Base-by-base conservation (phyloP, 345 rosid species). In the Rhodamnia argentea region DNA sequence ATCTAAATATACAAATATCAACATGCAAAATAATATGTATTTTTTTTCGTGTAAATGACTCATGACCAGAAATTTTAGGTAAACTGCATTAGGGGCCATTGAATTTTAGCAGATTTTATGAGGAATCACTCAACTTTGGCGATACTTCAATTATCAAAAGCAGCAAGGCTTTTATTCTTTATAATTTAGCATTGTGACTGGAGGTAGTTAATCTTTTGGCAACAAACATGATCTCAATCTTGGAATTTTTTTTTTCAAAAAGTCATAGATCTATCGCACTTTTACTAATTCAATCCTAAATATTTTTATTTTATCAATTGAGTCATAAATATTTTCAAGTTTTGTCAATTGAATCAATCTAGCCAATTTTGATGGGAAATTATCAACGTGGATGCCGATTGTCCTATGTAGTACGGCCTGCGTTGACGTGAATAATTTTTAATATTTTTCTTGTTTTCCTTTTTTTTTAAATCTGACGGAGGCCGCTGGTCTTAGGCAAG, bases 351-450 rank as follows among this genome's bases (percentile, higher is more conserved):
- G 1, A 12, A 9, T 11, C 2, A 1, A 12, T 51, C 14, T 11
- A 11, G 3, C 3, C 1, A 11, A 51, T 51, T 51, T 51, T 51
- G 4, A 3, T 3, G 0, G 0, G 13, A 51, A 51, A 51, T 51
- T 4, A 9, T 1, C 3, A 1, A 51, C 4, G 4, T 51, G 52
- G 4, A 51, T 12, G 14, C 2, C 1, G 14, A 51, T 12, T 9
- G 14, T 47, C 10, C 1, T 47, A 47, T 8, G 1, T 47, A 10
- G 10, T 2, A 7, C 8, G 50, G 8, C 47, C 10, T 3, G 5
- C 3, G 42, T 40, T 40, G 42, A 40, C 5, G 5, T 40, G 42
- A 40, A 40, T 40, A 40, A 40, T 5, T 40, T 3, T 40, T 40
- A 40, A 3, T 40, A 40, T 40, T 3, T 40, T 40, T 40, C 42